A percentile compares a stretch with the other conserved stretches of the same genome.
Conservation (phyloP, 192 early-diverging fungal genomes). For the Rhizoclosmatium globosum region DNA sequence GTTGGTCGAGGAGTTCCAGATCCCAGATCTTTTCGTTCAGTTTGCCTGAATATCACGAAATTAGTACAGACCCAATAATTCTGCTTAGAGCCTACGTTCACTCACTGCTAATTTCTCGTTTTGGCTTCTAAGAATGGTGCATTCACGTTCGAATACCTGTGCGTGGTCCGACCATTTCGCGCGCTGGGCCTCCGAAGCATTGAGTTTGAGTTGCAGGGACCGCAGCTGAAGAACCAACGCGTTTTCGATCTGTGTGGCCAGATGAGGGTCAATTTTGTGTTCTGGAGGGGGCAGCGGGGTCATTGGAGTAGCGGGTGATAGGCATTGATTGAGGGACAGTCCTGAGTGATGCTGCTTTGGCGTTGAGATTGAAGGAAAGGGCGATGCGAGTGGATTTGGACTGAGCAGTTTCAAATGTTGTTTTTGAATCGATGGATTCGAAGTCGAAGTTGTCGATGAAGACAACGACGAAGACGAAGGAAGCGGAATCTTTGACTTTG, state of each 20-base stretch:
- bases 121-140: constrained; percentile 33
- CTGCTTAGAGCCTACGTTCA: constrained; percentile 8
- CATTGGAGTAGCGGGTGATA: background rate
- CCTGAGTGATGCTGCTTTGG: background rate
- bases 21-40: constrained; percentile 52
- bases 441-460: background rate
- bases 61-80: no score
- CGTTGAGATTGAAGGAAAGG: background rate
- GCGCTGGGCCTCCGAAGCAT: background rate
- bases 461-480: constrained; percentile 3
- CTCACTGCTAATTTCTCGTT: constrained; percentile 23
- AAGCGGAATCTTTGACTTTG: background rate
- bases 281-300: background rate
- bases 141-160: constrained; percentile 31
- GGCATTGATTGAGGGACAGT: background rate
- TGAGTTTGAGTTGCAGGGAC: background rate
- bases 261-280: constrained; percentile 13
- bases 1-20: constrained; percentile 45
- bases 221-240: constrained; percentile 17
- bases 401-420: background rate
- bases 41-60: constrained; percentile 23
- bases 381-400: background rate
- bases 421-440: background rate
- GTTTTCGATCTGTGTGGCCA: constrained; percentile 18
- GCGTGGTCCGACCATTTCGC: constrained; percentile 35